Evolutionary conservation across 495 filamentous ascomycete genomes (phyloP).

Genomic region (Hyaloscypha hepaticicola): DNA sequence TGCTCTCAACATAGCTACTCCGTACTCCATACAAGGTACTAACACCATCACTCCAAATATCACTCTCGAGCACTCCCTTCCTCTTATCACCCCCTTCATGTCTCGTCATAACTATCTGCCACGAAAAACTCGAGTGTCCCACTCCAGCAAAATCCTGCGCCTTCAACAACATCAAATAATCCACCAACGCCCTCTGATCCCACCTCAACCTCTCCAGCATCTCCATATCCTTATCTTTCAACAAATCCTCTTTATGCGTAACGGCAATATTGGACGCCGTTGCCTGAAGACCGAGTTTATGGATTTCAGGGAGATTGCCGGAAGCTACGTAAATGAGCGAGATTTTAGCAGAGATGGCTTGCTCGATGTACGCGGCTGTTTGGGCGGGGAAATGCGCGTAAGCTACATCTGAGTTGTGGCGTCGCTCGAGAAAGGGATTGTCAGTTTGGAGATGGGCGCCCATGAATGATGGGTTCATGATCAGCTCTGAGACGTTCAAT

Average conservation of each 20-base stretch:
- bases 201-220: slow-evolving; percentile 22
- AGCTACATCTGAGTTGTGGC: slow-evolving; percentile 18
- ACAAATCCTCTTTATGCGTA: slow-evolving; percentile 28
- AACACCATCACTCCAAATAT: slow-evolving; percentile 23
- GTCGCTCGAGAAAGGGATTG: slow-evolving; percentile 11
- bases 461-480: slow-evolving; percentile 21
- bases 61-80: slow-evolving; percentile 9
- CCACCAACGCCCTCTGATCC: slow-evolving; percentile 29
- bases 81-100: slow-evolving; percentile 20
- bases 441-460: slow-evolving; percentile 28
- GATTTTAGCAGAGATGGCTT: slow-evolving; percentile 7
- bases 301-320: slow-evolving; percentile 16
- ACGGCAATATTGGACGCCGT: slow-evolving; percentile 15
- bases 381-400: slow-evolving; percentile 21
- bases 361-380: slow-evolving; percentile 18
- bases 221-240: slow-evolving; percentile 22
- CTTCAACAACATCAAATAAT: slow-evolving; percentile 29
- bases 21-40: slow-evolving; percentile 27
- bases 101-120: slow-evolving; percentile 28
- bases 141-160: slow-evolving; percentile 27
- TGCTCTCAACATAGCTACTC: slow-evolving; percentile 26
- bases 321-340: slow-evolving; percentile 28
- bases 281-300: slow-evolving; percentile 18
- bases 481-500: slow-evolving; percentile 5
- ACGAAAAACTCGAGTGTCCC: slow-evolving; percentile 24